phyloP scores from a whole-genome alignment of 73 alveolate species.

The Breviolum minutum region DNA sequence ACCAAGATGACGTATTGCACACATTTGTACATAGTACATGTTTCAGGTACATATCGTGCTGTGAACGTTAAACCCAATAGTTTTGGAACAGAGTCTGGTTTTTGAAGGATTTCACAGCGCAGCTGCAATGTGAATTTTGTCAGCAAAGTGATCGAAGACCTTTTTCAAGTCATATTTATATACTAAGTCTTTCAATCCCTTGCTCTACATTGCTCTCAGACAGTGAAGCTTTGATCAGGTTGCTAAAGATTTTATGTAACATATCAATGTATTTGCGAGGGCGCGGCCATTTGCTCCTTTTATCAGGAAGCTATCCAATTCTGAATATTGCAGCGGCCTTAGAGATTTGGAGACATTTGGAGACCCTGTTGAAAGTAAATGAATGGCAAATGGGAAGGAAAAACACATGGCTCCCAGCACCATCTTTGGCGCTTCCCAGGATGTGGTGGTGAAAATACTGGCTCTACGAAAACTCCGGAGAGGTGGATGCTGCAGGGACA shows the following conservation, averaged over 20 bases:
- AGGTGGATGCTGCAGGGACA: background rate
- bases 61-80: too few relatives aligned
- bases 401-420: background rate
- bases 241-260: background rate
- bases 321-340: conserved; percentile 11
- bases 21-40: too few relatives aligned
- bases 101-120: too few relatives aligned
- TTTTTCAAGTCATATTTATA: too few relatives aligned
- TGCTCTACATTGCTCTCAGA: too few relatives aligned
- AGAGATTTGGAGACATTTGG: background rate
- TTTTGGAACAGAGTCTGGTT: too few relatives aligned
- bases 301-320: conserved; percentile 3
- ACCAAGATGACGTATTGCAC: too few relatives aligned
- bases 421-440: background rate
- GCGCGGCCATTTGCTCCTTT: background rate
- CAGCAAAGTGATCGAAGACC: too few relatives aligned
- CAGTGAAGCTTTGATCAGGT: too few relatives aligned
- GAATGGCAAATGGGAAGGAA: background rate
- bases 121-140: too few relatives aligned
- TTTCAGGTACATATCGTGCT: too few relatives aligned
- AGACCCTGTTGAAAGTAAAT: background rate
- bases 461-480: conserved; percentile 15
- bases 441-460: conserved; percentile 51
- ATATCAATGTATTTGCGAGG: background rate
- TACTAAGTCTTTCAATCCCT: too few relatives aligned